These are phyloP conservation scores for Bruguiera hainesii DNA, from an alignment of 441 rosid species.

Conservation along the genomic window DNA sequence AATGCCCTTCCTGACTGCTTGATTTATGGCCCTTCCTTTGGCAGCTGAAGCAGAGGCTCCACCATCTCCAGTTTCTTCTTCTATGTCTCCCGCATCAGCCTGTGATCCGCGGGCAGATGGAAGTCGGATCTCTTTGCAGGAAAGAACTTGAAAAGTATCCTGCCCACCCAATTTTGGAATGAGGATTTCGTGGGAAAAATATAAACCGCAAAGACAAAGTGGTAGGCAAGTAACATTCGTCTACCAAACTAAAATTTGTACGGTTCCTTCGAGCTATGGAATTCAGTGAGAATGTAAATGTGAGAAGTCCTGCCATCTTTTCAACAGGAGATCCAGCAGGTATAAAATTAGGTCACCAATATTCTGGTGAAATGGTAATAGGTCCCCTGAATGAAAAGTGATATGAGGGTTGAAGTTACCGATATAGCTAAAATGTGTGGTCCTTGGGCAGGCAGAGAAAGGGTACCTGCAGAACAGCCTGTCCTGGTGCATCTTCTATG, in stretches of 20 bases:
- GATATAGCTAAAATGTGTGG: background rate
- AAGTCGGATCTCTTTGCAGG: constrained; percentile 83
- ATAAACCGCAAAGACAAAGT: background rate
- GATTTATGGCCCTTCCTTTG: constrained; percentile 83
- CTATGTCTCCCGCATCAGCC: constrained; percentile 57
- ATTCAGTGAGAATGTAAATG: background rate
- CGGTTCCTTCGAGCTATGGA: background rate
- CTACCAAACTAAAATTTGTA: background rate
- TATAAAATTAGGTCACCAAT: too few species aligned
- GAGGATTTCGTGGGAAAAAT: background rate
- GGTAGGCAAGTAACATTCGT: background rate
- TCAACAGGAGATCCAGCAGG: background rate
- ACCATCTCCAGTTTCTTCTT: constrained; percentile 50
- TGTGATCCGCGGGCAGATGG: constrained; percentile 53
- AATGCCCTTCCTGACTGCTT: constrained; percentile 83
- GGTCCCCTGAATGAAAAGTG: background rate
- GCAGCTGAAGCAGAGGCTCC: constrained; percentile 49
- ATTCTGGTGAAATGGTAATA: background rate
- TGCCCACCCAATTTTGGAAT: constrained; percentile 26
- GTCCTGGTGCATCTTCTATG: constrained; percentile 68
- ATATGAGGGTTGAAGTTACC: background rate
- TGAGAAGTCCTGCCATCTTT: background rate
- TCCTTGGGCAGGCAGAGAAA: background rate
- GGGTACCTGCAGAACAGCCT: constrained; percentile 81
- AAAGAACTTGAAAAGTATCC: constrained; percentile 87